Evolutionary conservation across 176 grass and related monocot genomes (phyloP), one percentile per base, ranked within the genome.

Genomic region (Canna indica): DNA sequence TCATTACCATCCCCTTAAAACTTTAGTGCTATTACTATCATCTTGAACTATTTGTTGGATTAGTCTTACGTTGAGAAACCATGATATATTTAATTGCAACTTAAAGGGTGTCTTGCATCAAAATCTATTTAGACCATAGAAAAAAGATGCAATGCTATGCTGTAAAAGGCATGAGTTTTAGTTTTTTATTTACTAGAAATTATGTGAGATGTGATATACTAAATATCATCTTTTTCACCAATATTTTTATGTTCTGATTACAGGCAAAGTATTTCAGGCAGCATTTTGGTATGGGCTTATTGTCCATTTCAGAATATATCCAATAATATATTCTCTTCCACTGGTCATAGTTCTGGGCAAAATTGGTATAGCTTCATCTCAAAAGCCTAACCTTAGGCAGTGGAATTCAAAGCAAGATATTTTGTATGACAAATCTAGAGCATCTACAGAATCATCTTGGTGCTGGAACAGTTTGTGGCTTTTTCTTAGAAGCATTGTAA

Each of bases 241-340:
- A 73, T 67, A 67, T 42, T 41, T 65, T 76, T 64, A 44, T 78
- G 25, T 29, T 74, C 15, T 81, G 50, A 70, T 78, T 87, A 68
- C 47, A 90, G 89, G 89, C 77, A 84, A 80, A 79, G 80, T 97
- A 25, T 70, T 90, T 74, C 94, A 92, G 72, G 89, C 82, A 72
- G 89, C 94, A 71, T 90, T 97, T 53, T 90, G 88, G 88, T 97
- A 93, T 80, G 89, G 86, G 44, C 59, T 93, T 60, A 83, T 97
- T 64, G 94, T 91, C 54, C 92, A 91, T 79, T 96, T 96, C 84
- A 80, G 94, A 59, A 90, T 93, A 70, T 97, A 92, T 72, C 93
- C 93, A 42, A 92, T 97, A 54, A 90, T 97, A 81, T 97, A 97
- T 65, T 79, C 82, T 7, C 53, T 92, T 78, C 84, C 93, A 77